Percentiles rank a stretch among this genome's conserved stretches.
Conservation (phyloP, 1,139 yeast species). For the Blastobotrys petasosporus region DNA sequence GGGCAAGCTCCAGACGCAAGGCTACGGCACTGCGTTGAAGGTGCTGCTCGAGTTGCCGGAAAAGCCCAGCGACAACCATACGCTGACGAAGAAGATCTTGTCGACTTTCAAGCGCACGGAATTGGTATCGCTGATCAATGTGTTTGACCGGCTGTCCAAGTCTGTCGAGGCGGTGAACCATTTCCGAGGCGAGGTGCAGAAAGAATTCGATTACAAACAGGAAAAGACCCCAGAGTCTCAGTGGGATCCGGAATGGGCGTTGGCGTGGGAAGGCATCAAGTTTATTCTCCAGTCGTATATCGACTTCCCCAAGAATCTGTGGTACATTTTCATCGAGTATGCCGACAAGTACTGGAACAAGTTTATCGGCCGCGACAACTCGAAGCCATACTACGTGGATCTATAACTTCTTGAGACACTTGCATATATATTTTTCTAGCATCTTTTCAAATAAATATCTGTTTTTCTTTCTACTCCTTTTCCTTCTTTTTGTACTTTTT, state of each 20-base stretch:
- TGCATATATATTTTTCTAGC: slow-evolving; percentile 3
- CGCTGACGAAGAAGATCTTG: slow-evolving; percentile 32
- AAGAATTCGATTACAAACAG: slow-evolving; percentile 12
- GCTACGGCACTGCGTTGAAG: slow-evolving; percentile 94
- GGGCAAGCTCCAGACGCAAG: slow-evolving; percentile 97
- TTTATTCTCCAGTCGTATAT: slow-evolving; percentile 65
- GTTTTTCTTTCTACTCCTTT: slow-evolving; percentile 14
- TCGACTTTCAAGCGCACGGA: slow-evolving; percentile 69
- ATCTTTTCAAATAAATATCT: slow-evolving; percentile 2
- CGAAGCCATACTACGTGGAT: slow-evolving; percentile 9
- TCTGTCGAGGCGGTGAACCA: slow-evolving; percentile 69
- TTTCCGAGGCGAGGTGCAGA: slow-evolving; percentile 51
- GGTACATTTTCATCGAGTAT: slow-evolving; percentile 45
- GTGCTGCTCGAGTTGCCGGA: slow-evolving; percentile 72
- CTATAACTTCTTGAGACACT: slow-evolving; percentile 1
- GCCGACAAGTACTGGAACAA: slow-evolving; percentile 61
- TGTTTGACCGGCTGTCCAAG: slow-evolving; percentile 85
- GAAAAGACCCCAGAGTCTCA: slow-evolving; percentile 6
- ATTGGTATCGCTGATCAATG: slow-evolving; percentile 81
- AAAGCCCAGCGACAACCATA: slow-evolving; percentile 39
- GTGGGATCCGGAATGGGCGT: slow-evolving; percentile 44
- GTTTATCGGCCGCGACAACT: slow-evolving; percentile 54
- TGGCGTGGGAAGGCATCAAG: slow-evolving; percentile 56
- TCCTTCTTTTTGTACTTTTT: slow-evolving; percentile 18
- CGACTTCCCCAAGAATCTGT: slow-evolving; percentile 60